phyloP scores from a whole-genome alignment of 305 asterid genomes.

The Fraxinus nigra region DNA sequence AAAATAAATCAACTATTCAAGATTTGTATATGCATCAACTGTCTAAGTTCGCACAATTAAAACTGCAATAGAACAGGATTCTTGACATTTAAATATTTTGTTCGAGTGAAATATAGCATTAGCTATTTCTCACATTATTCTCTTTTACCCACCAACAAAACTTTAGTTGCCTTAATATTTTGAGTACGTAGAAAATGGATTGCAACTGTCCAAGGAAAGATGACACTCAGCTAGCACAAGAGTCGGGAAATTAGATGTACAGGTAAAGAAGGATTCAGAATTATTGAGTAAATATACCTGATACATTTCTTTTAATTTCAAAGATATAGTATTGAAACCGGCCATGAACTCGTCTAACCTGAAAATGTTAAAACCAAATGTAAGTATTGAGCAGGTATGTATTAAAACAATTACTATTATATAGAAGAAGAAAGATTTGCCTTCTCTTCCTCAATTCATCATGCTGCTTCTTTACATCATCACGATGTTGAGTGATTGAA shows the following conservation, averaged over 20 bases:
- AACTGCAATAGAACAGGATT: neutral
- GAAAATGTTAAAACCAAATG: slow-evolving; percentile 28
- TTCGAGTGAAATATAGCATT: neutral
- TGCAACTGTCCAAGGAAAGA: neutral
- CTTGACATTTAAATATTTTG: neutral
- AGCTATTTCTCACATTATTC: slow-evolving; percentile 4
- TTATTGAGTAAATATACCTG: slow-evolving; percentile 51
- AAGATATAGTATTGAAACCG: slow-evolving; percentile 86
- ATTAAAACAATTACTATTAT: neutral
- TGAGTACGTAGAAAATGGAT: neutral
- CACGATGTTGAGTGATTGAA: slow-evolving; percentile 75
- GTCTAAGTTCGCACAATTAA: neutral
- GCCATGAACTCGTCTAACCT: slow-evolving; percentile 96
- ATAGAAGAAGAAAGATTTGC: slow-evolving; percentile 20
- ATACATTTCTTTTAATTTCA: slow-evolving; percentile 97
- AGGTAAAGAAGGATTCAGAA: slow-evolving; percentile 9
- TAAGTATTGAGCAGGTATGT: neutral
- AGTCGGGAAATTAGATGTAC: neutral
- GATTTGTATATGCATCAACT: neutral
- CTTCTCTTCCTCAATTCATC: slow-evolving; percentile 94
- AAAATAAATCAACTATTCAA: neutral
- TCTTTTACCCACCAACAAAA: neutral
- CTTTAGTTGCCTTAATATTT: neutral
- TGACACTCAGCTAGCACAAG: neutral
- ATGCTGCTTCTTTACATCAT: slow-evolving; percentile 76